These are phyloP conservation scores for Hypoxylon sp. DNA, from an alignment of 2,329 filamentous ascomycete species.

Conservation along the genomic window DNA sequence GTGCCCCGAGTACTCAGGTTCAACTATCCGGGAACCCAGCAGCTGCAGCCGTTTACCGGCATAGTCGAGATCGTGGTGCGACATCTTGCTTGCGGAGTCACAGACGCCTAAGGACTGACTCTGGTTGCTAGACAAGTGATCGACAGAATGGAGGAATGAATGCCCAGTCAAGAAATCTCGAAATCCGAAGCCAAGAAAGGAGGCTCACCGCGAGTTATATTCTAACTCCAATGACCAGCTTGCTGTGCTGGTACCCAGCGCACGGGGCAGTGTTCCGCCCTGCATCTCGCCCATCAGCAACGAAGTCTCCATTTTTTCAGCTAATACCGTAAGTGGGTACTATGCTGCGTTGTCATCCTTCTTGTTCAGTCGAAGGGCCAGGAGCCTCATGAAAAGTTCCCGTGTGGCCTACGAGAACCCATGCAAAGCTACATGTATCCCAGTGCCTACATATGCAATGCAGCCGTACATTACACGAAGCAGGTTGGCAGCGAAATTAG, in stretches of 20 bases:
- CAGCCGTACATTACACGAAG: constrained; percentile 25
- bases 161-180: constrained; percentile 13
- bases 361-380: constrained; percentile 21
- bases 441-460: constrained; percentile 23
- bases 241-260: constrained; percentile 31
- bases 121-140: constrained; percentile 16
- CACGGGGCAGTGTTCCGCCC: constrained; percentile 33
- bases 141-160: constrained; percentile 8
- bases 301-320: constrained; percentile 29
- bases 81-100: constrained; percentile 22
- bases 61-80: constrained; percentile 43
- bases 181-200: constrained; percentile 35
- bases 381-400: constrained; percentile 32
- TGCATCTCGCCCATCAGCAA: constrained; percentile 22
- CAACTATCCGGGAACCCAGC: constrained; percentile 43
- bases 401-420: constrained; percentile 11
- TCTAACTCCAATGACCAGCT: constrained; percentile 16
- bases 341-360: constrained; percentile 41
- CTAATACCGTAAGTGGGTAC: constrained; percentile 28
- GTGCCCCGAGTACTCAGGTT: constrained; percentile 29
- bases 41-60: constrained; percentile 42
- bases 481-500: constrained; percentile 22
- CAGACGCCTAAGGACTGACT: background rate
- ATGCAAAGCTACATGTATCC: constrained; percentile 17
- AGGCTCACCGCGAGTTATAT: constrained; percentile 41